Evolutionary conservation across 106 monocot species (phyloP).

Genomic region (Xerophyta viscosa): DNA sequence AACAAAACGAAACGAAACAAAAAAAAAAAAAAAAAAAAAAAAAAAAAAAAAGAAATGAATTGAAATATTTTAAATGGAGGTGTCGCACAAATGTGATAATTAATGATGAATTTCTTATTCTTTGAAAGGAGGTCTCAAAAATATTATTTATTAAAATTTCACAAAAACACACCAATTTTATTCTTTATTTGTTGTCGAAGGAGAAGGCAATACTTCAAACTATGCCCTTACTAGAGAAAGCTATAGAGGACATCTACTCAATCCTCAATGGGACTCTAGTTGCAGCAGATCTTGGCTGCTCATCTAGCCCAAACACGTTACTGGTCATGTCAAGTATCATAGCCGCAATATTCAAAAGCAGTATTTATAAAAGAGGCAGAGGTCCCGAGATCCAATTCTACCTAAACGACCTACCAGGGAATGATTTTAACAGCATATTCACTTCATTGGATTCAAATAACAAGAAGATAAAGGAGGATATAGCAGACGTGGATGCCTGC

Average conservation of each 20-base stretch:
- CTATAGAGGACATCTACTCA: neutral
- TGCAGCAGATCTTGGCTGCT: conserved; percentile 26
- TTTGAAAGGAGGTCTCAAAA: too few relatives aligned
- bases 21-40: too few relatives aligned
- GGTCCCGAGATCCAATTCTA: conserved; percentile 22
- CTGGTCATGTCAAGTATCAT: conserved; percentile 10
- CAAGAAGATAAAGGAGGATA: neutral
- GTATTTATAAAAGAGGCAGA: neutral
- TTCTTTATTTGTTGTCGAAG: neutral
- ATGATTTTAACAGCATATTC: conserved; percentile 38
- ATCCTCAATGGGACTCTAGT: neutral
- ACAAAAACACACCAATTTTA: too few relatives aligned
- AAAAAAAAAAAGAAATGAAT: too few relatives aligned
- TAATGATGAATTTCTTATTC: too few relatives aligned
- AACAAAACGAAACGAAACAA: too few relatives aligned
- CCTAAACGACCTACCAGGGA: conserved; percentile 39
- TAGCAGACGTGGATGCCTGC: neutral
- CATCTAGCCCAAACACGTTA: conserved; percentile 20
- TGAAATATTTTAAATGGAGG: too few relatives aligned
- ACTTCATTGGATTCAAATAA: neutral
- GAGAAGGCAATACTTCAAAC: neutral
- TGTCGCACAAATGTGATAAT: too few relatives aligned
- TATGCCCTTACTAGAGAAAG: too few relatives aligned
- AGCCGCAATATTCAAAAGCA: neutral
- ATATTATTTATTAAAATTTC: too few relatives aligned